Base-by-base conservation (phyloP, 164 flowering plant species). In the Berberis thunbergii region DNA sequence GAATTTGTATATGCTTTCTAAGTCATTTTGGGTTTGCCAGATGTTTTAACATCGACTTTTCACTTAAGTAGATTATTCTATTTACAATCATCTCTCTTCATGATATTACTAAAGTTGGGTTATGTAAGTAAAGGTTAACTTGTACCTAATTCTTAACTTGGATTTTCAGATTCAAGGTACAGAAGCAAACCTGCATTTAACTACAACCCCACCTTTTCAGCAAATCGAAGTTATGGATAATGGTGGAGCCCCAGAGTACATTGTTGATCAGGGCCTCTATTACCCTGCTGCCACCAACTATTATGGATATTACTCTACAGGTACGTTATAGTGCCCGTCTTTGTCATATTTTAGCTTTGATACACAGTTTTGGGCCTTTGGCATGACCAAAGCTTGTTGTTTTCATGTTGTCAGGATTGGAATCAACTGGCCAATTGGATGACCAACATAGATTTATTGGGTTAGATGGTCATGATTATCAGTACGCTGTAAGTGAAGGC, bases 261-360 rank as follows among this genome's bases (percentile, higher is more conserved):
- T 84, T 67, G 75, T 80, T 73, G 90, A 86, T 66, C 94, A 84
- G 78, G 84, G 83, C 63, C 60, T 80, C 68, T 83, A 79, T 70
- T 88, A 84, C 77, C 89, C 91, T 74, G 49, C 85, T 74, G 75
- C 85, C 76, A 69, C 84, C 75, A 80, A 79, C 67, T 74, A 62
- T 62, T 89, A 86, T 75, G 94, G 94, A 9, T 91, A 91, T 75
- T 84, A 83, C 65, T 83, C 84, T 86, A 83, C 98, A 86, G 96
- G 98, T 91, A 70, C 58, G 5, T 8, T 61, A 11, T 45, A 40
- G 48, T 3, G 9, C 49, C 43, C 26, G 3, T 55, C 45, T n/a
- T 7, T 44, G 42, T 48, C 13, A 56, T 26, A 49, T 6, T 64
- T 10, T 44, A 41, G 50, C 7, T 9, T 6, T 59, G 50, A 11